phyloP scores from a whole-genome alignment of 2,329 filamentous ascomycete genomes.

The Dryadomyces quercivorus region DNA sequence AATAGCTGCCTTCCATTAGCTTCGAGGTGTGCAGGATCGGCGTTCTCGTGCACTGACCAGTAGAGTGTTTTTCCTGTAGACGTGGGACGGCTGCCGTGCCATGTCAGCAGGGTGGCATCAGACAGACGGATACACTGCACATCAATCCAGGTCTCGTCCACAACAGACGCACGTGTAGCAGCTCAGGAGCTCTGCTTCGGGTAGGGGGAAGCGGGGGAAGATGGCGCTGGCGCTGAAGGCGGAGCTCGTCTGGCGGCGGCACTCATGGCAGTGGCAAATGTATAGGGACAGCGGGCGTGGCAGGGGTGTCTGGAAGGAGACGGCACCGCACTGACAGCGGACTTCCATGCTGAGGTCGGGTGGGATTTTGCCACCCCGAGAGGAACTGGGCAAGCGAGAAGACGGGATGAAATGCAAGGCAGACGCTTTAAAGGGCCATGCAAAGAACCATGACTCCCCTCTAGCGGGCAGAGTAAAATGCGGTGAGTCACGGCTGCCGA shows the following conservation, averaged over 20 bases:
- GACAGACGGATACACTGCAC: background rate
- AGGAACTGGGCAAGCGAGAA: background rate
- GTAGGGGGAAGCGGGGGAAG: conserved; percentile 53
- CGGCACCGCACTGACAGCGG: conserved; percentile 13
- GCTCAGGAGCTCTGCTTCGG: conserved; percentile 32
- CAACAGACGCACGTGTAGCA: conserved; percentile 37
- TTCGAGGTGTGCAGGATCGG: background rate
- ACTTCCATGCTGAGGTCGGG: conserved; percentile 11
- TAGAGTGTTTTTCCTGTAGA: conserved; percentile 43
- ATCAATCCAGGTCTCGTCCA: background rate
- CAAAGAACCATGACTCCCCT: background rate
- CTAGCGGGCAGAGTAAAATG: too few species aligned
- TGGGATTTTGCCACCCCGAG: background rate
- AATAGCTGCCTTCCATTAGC: conserved; percentile 33
- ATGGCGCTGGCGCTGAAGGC: conserved; percentile 60
- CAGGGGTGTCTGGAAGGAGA: conserved; percentile 12
- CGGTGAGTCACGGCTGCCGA: too few species aligned
- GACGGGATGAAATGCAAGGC: background rate
- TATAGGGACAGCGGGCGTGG: conserved; percentile 12
- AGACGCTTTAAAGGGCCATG: too few species aligned
- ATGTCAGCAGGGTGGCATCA: background rate
- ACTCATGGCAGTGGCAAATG: conserved; percentile 14
- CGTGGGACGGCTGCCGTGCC: conserved; percentile 37
- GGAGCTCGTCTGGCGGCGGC: conserved; percentile 13
- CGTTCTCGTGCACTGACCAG: conserved; percentile 29